Evolutionary conservation across 345 rosid species (phyloP).

Genomic region (Gossypium australe): DNA sequence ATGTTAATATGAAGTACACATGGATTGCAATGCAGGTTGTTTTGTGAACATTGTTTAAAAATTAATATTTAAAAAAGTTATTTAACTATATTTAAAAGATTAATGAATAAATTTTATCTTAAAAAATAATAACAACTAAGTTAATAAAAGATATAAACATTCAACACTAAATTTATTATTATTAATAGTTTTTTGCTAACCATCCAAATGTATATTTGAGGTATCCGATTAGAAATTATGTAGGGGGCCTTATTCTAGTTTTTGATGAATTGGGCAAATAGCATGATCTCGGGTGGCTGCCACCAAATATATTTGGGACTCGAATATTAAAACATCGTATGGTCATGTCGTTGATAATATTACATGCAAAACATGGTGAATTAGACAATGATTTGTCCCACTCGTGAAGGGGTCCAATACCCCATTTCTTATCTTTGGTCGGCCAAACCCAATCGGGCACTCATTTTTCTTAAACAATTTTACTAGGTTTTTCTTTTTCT

Average conservation of each 20-base stretch:
- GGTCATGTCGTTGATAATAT: neutral
- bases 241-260: neutral
- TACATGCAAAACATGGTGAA: neutral
- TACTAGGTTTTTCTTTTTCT: neutral
- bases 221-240: too few species aligned
- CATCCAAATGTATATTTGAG: too few species aligned
- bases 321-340: neutral
- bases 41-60: too few species aligned
- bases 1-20: too few species aligned
- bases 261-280: neutral
- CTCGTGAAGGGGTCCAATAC: neutral
- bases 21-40: rapidly evolving
- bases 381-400: neutral
- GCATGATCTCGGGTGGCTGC: neutral
- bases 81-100: too few species aligned
- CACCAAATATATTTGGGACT: neutral
- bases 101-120: too few species aligned
- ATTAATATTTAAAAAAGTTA: too few species aligned
- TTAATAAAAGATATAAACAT: too few species aligned
- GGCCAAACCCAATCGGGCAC: neutral
- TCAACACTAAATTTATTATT: too few species aligned
- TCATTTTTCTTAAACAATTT: neutral
- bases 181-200: too few species aligned
- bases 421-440: neutral
- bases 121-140: too few species aligned